These are phyloP conservation scores for Flueggea neowawraea DNA, from an alignment of 441 rosid genomes.

Conservation along the genomic window DNA sequence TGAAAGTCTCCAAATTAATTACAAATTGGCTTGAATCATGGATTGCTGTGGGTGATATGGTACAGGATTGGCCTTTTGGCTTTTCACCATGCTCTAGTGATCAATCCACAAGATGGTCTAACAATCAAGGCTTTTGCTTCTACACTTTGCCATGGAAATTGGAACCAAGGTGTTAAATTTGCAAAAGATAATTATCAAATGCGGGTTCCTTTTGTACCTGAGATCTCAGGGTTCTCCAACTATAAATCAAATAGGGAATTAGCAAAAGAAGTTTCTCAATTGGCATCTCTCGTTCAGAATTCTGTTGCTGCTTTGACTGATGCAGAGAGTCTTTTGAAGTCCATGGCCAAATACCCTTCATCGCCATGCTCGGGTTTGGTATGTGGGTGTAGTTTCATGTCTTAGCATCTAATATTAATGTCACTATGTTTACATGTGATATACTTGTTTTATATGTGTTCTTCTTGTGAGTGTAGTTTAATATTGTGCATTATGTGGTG, in stretches of 20 bases:
- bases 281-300: slow-evolving; percentile 46
- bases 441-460: neutral
- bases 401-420: neutral
- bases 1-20: too few relatives aligned
- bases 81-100: slow-evolving; percentile 79
- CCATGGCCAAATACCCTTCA: slow-evolving; percentile 37
- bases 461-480: neutral
- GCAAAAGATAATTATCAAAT: slow-evolving; percentile 48
- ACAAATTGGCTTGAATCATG: neutral
- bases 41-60: slow-evolving; percentile 18
- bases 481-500: slow-evolving; percentile 6
- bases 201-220: slow-evolving; percentile 44
- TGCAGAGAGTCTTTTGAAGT: slow-evolving; percentile 26
- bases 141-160: slow-evolving; percentile 63
- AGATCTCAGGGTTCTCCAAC: slow-evolving; percentile 50
- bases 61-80: slow-evolving; percentile 88
- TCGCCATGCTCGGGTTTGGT: slow-evolving; percentile 50
- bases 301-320: slow-evolving; percentile 45
- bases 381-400: slow-evolving; percentile 23
- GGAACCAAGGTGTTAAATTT: slow-evolving; percentile 65
- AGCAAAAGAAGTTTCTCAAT: slow-evolving; percentile 49
- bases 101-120: slow-evolving; percentile 70
- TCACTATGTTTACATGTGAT: neutral
- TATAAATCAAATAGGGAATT: slow-evolving; percentile 57
- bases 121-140: slow-evolving; percentile 76